phyloP scores from a whole-genome alignment of 306 rosid species.

The Cicer cuneatum region DNA sequence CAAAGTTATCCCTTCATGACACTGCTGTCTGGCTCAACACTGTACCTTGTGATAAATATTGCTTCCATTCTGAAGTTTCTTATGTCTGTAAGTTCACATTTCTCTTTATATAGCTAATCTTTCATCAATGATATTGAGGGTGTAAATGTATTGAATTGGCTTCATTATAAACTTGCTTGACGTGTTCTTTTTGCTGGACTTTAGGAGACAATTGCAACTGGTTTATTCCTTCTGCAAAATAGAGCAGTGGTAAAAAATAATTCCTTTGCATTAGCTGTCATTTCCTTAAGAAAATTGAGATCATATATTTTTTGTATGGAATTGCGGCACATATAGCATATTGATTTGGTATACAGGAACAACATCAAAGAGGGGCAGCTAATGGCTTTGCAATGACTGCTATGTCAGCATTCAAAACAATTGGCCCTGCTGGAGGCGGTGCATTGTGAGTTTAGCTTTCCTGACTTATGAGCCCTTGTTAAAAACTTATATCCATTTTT shows the following conservation, averaged over 20 bases:
- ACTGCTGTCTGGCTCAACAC: background rate
- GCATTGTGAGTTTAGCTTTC: background rate
- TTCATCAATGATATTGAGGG: no score
- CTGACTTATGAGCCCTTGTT: no score
- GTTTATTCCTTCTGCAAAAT: slow-evolving; percentile 6
- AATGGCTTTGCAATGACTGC: slow-evolving; percentile 2
- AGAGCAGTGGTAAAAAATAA: background rate
- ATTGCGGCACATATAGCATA: background rate
- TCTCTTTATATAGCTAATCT: background rate
- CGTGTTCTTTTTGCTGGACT: background rate
- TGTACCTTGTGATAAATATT: background rate
- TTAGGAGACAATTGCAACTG: background rate
- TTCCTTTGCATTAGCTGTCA: background rate
- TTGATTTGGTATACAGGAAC: slow-evolving; percentile 6
- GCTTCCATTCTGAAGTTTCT: slow-evolving; percentile 1
- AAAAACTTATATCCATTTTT: background rate
- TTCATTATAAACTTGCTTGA: background rate
- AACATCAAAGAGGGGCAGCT: slow-evolving; percentile 5
- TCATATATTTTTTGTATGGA: background rate
- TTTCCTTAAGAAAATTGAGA: background rate
- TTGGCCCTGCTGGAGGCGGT: slow-evolving; percentile 3
- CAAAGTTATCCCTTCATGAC: slow-evolving; percentile 14
- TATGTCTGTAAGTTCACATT: slow-evolving; percentile 3
- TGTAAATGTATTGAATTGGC: no score
- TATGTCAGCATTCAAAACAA: slow-evolving; percentile 9